Evolutionary conservation across 805 yeast genomes (phyloP).

Genomic region (Metschnikowia bowlesiae): DNA sequence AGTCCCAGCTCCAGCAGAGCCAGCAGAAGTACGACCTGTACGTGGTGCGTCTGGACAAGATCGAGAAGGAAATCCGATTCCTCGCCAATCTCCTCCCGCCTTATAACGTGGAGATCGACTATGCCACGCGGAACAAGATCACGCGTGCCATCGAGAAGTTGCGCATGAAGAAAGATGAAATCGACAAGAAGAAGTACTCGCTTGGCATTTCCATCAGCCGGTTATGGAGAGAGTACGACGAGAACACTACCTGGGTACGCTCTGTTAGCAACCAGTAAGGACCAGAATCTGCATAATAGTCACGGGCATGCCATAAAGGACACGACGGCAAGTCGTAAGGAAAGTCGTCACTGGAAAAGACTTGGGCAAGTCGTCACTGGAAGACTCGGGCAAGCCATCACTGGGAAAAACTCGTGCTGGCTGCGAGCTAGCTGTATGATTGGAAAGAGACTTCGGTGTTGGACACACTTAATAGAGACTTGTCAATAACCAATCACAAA

Average conservation of each 20-base stretch:
- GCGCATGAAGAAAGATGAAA: slow-evolving; percentile 36
- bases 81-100: slow-evolving; percentile 40
- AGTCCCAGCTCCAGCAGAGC: slow-evolving; percentile 11
- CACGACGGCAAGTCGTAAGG: too few species aligned
- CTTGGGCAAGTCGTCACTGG: too few species aligned
- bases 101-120: slow-evolving; percentile 40
- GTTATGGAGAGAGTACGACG: slow-evolving; percentile 41
- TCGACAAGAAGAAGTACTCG: slow-evolving; percentile 37
- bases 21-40: slow-evolving; percentile 36
- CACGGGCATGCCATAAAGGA: background rate
- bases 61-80: slow-evolving; percentile 37
- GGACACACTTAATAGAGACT: background rate
- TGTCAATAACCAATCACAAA: background rate
- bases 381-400: too few species aligned
- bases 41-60: slow-evolving; percentile 29
- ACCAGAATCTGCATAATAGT: background rate
- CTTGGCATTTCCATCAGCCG: slow-evolving; percentile 41
- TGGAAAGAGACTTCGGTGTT: background rate
- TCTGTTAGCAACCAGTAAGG: slow-evolving; percentile 19
- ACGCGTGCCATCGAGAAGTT: slow-evolving; percentile 38
- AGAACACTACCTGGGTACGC: slow-evolving; percentile 41
- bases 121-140: slow-evolving; percentile 37
- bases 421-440: background rate
- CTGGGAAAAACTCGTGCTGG: too few species aligned
- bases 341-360: background rate